phyloP scores from a whole-genome alignment of 2,329 filamentous ascomycete species.

The Stachybotrys echinatus region DNA sequence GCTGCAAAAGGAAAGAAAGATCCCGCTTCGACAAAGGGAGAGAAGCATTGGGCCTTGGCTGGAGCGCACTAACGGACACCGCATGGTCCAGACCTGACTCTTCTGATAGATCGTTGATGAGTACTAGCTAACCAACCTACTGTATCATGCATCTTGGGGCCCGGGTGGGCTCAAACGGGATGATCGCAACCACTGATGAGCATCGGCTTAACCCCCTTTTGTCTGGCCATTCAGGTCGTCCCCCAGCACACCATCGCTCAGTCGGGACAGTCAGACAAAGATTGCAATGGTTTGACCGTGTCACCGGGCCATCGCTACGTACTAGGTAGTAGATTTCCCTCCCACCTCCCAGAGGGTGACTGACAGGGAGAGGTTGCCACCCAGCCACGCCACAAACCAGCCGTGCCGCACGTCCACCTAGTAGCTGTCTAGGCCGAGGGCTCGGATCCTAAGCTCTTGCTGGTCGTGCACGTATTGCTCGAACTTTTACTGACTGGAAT shows the following conservation, averaged over 20 bases:
- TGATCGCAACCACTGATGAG: too few species aligned
- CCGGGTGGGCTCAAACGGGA: too few species aligned
- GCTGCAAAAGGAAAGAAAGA: slow-evolving; percentile 6
- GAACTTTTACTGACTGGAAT: too few species aligned
- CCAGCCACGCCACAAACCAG: background rate
- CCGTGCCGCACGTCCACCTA: too few species aligned
- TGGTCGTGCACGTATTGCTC: too few species aligned
- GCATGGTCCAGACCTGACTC: background rate
- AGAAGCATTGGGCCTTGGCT: background rate
- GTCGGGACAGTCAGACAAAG: background rate
- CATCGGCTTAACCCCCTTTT: too few species aligned
- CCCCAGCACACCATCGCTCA: background rate
- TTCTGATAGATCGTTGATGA: background rate
- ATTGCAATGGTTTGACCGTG: background rate
- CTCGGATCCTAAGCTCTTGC: too few species aligned
- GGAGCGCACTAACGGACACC: background rate
- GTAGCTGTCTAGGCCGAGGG: too few species aligned
- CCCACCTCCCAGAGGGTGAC: background rate
- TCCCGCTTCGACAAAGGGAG: slow-evolving; percentile 8
- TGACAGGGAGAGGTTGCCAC: background rate
- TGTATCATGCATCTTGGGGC: too few species aligned
- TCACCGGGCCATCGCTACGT: background rate
- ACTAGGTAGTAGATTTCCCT: background rate
- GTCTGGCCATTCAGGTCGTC: background rate
- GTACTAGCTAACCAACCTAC: too few species aligned